phyloP scores from a whole-genome alignment of 2,329 filamentous ascomycete species.

The Xylariaceae sp. region DNA sequence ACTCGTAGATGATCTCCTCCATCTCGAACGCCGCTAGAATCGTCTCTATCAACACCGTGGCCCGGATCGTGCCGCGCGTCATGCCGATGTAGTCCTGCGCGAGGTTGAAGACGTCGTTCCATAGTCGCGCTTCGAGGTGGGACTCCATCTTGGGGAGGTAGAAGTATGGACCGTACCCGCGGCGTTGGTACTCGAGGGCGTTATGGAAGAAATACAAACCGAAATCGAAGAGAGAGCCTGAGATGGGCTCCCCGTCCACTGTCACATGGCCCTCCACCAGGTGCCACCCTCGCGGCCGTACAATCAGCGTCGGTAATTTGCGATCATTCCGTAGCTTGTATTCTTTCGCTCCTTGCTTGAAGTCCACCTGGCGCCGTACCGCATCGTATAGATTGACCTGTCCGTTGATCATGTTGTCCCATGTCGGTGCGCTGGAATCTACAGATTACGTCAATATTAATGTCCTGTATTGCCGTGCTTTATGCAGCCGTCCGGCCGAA shows the following conservation, averaged over 20 bases:
- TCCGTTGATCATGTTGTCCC: conserved; percentile 99
- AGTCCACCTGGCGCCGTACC: conserved; percentile 89
- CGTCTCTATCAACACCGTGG: conserved; percentile 94
- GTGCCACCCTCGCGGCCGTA: conserved; percentile 94
- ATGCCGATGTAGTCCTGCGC: conserved; percentile 91
- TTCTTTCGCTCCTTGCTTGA: conserved; percentile 91
- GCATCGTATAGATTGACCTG: conserved; percentile 98
- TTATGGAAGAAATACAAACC: conserved; percentile 99
- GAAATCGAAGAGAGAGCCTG: conserved; percentile 90
- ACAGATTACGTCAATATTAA: conserved; percentile 16
- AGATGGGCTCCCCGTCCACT: conserved; percentile 91
- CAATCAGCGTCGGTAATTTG: conserved; percentile 80
- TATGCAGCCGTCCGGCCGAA: neutral
- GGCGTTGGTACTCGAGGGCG: conserved; percentile 78
- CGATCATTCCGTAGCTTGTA: conserved; percentile 96
- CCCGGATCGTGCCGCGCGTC: conserved; percentile 85
- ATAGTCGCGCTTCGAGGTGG: conserved; percentile 91
- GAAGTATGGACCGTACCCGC: conserved; percentile 89
- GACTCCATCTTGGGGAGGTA: conserved; percentile 98
- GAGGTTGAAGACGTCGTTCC: conserved; percentile 98
- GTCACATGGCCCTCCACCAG: conserved; percentile 98
- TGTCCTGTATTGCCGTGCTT: neutral
- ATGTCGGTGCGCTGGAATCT: conserved; percentile 95
- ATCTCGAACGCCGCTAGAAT: conserved; percentile 98
- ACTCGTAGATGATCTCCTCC: conserved; percentile 99